Evolutionary conservation across 176 grass and related monocot genomes (phyloP), one percentile per base, ranked within the genome.

Genomic region (Poa annua): DNA sequence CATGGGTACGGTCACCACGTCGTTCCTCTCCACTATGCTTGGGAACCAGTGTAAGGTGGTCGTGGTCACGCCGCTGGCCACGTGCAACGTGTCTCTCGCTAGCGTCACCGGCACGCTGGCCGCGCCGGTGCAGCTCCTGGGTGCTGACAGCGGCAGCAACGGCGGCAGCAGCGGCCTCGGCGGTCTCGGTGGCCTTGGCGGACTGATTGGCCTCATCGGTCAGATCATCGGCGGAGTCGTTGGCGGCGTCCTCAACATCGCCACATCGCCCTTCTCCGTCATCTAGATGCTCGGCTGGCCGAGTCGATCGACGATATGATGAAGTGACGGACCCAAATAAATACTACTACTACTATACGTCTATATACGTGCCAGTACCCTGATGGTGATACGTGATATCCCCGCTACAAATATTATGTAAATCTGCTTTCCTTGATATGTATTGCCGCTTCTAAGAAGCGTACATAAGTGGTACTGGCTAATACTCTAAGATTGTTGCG

Each of bases 41-140:
- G 0, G 11, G 8, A 38, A 56, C 34, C 21, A 25, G 66, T 94
- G 92, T 84, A 89, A 83, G 0, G 5, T 91, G 17, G 79, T 54
- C 1, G 86, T 94, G 47, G 6, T 2, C 62, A 94, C 88, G 47
- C 86, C 88, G 44, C 76, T 94, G 50, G 77, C n/a, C 22, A 51
- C 80, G 1, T 94, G 89, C 81, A 74, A 94, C 65, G 59, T 4
- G 9, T 76, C 50, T 22, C 68, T 92, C 35, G 87, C 85, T 14
- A 45, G 13, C 33, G 24, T 47, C 42, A 59, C 81, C 8, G 90
- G 90, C 81, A 72, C 47, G 32, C 93, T 92, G 22, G 26, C 25
- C 14, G 81, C 93, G 65, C 61, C 52, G 22, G 32, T 95, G 49
- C 85, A 90, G 75, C 14, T 87, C 21, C 61, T 81, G 3, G 50